phyloP scores from a whole-genome alignment of 192 early-diverging fungal genomes.

The Pilaira anomala region DNA sequence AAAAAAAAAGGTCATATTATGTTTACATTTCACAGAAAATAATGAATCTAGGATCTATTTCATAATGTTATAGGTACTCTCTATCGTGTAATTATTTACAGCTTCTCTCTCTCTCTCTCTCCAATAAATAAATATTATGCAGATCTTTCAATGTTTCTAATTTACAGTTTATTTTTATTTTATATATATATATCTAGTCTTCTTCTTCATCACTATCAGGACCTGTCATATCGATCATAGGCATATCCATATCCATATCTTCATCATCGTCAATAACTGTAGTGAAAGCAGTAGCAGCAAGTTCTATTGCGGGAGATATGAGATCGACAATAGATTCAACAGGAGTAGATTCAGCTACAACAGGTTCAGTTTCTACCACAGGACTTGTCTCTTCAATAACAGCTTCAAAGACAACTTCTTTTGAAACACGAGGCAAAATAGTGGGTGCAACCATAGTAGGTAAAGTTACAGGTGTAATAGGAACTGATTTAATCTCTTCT shows the following conservation, averaged over 20 bases:
- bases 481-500: background rate
- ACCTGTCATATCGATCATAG: constrained; percentile 32
- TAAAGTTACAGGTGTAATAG: background rate
- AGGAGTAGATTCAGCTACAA: background rate
- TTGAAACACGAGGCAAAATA: background rate
- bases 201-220: constrained; percentile 35
- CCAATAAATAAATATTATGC: no score
- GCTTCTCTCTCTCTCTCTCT: no score
- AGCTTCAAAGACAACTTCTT: background rate
- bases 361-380: background rate
- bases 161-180: no score
- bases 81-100: no score
- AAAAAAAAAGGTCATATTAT: no score
- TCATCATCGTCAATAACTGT: constrained; percentile 12
- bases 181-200: no score
- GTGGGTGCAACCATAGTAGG: background rate
- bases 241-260: constrained; percentile 25
- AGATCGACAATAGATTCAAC: background rate
- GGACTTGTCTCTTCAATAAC: background rate
- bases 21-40: no score
- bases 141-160: no score
- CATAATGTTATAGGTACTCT: no score
- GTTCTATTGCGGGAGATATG: background rate
- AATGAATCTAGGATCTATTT: no score
- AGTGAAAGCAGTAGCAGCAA: background rate